Evolutionary conservation across 768 basidiomycete species (phyloP).

Genomic region (Rhizopogon vinicolor): DNA sequence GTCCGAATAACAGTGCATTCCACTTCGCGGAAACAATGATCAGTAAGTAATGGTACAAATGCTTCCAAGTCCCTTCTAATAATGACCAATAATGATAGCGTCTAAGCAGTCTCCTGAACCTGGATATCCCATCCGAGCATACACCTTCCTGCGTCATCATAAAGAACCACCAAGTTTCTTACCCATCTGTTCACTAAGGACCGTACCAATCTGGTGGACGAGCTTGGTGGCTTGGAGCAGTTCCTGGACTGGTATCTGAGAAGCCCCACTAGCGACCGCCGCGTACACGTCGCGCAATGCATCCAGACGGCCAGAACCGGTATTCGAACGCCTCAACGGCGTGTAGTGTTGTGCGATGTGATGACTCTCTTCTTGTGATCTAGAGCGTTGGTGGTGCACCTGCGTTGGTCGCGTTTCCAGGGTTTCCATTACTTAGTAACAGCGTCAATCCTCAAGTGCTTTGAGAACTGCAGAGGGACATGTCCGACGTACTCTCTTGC

Average conservation of each 20-base stretch:
- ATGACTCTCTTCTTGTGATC: constrained; percentile 10
- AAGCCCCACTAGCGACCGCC: constrained; percentile 36
- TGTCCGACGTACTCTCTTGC: not conserved
- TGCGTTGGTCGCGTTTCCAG: not conserved
- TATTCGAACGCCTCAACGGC: constrained; percentile 33
- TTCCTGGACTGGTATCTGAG: constrained; percentile 47
- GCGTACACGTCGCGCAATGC: constrained; percentile 40
- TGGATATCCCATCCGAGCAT: not conserved
- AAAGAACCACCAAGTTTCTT: constrained; percentile 24
- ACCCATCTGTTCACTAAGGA: constrained; percentile 41
- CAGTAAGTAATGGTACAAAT: too few relatives aligned
- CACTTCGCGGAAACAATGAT: too few relatives aligned
- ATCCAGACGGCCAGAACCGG: constrained; percentile 37
- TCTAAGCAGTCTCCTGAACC: not conserved
- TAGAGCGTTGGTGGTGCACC: not conserved
- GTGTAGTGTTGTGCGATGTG: constrained; percentile 4
- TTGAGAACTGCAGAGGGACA: not conserved
- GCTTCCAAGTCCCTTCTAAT: not conserved
- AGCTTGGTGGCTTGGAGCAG: constrained; percentile 41
- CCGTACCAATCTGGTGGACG: constrained; percentile 41
- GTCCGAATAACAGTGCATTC: not conserved
- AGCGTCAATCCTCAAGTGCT: not conserved
- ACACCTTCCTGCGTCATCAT: constrained; percentile 4
- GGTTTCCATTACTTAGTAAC: not conserved
- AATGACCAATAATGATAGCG: constrained; percentile 1